Conservation (phyloP, 257 asterid species). For the Ligustrum vulgare region DNA sequence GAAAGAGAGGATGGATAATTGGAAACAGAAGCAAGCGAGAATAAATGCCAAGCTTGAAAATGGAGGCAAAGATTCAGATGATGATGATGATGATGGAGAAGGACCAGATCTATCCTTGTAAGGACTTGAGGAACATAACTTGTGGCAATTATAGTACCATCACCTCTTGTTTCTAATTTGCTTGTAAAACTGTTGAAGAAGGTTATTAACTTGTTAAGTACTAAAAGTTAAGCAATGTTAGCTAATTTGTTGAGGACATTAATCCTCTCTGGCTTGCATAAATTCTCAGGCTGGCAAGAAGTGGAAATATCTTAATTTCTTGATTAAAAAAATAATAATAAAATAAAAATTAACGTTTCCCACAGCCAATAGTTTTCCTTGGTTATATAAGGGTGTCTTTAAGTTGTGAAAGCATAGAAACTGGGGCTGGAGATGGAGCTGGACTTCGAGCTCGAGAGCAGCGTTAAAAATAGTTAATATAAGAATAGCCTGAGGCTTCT, state of each 20-base stretch:
- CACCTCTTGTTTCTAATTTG: background rate
- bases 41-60: background rate
- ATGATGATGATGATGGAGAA: slow-evolving; percentile 12
- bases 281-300: background rate
- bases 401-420: background rate
- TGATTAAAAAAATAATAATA: background rate
- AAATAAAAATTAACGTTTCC: background rate
- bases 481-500: background rate
- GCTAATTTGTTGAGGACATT: background rate
- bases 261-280: background rate
- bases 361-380: background rate
- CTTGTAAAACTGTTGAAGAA: background rate
- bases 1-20: slow-evolving; percentile 34
- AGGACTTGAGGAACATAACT: background rate
- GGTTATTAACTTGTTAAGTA: background rate
- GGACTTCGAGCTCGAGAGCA: background rate
- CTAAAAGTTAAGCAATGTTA: background rate
- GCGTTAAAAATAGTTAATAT: background rate
- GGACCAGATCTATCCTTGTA: slow-evolving; percentile 27
- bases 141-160: background rate
- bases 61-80: slow-evolving; percentile 15
- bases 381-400: background rate
- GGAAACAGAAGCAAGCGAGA: slow-evolving; percentile 29
- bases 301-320: background rate
- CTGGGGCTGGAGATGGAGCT: background rate